Percentiles rank a stretch among this genome's conserved stretches.
Conservation (phyloP, 192 early-diverging fungal species). For the Endogone sp. region DNA sequence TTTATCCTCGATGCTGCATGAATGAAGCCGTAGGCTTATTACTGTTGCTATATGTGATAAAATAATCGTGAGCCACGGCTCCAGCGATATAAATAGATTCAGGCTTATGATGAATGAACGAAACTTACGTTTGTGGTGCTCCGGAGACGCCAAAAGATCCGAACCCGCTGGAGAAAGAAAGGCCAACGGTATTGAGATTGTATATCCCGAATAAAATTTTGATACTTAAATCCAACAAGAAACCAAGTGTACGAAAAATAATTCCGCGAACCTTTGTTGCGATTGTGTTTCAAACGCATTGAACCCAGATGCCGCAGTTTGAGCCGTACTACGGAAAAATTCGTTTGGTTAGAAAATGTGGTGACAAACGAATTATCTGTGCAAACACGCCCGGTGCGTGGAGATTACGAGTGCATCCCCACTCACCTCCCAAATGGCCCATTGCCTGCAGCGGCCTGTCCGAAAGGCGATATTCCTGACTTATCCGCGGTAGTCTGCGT, state of each 20-base stretch:
- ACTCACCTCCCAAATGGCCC: background rate
- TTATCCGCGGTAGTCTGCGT: background rate
- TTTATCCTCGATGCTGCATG: background rate
- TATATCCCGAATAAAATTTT: too few species aligned
- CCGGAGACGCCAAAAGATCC: too few species aligned
- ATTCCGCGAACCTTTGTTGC: too few species aligned
- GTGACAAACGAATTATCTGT: background rate
- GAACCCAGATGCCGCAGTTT: background rate
- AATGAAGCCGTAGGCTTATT: background rate
- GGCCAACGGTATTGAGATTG: too few species aligned
- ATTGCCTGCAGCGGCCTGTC: background rate
- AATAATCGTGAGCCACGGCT: too few species aligned
- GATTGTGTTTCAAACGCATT: too few species aligned
- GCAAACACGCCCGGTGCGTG: background rate
- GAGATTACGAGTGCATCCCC: too few species aligned
- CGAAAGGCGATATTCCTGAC: background rate
- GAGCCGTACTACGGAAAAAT: background rate
- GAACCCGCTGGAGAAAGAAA: too few species aligned
- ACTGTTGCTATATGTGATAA: background rate
- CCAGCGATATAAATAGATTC: background rate
- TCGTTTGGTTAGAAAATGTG: background rate
- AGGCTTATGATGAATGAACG: background rate
- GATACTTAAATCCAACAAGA: background rate
- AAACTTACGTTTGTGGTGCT: background rate
- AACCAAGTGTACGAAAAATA: too few species aligned